Percentiles rank a stretch among this genome's conserved stretches.
phyloP scores from a whole-genome alignment of 2,329 filamentous ascomycete species.

The Beauveria caledonica region DNA sequence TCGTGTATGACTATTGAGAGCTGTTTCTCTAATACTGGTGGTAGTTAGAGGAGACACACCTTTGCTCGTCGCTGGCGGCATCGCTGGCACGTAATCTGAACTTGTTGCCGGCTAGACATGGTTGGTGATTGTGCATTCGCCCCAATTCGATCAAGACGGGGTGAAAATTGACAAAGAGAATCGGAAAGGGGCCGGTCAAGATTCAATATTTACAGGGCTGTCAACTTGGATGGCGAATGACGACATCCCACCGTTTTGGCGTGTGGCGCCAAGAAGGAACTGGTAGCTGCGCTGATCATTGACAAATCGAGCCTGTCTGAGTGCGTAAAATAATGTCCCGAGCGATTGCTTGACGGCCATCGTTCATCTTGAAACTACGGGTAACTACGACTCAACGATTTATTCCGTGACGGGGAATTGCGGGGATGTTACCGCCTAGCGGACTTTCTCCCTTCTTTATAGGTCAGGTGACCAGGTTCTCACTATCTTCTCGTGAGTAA shows the following conservation, averaged over 20 bases:
- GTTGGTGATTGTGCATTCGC: background rate
- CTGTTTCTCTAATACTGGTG: background rate
- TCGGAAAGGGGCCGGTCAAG: background rate
- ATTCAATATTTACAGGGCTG: too few relatives aligned
- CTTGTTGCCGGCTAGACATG: conserved; percentile 1
- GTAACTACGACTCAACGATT: too few relatives aligned
- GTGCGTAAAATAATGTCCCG: too few relatives aligned
- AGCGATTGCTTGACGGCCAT: too few relatives aligned
- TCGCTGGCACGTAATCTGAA: conserved; percentile 10
- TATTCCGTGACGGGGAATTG: too few relatives aligned
- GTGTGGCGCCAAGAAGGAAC: background rate
- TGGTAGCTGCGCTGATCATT: background rate
- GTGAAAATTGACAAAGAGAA: background rate
- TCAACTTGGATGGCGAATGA: background rate
- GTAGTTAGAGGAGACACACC: background rate
- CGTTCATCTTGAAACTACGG: too few relatives aligned
- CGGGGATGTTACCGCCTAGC: too few relatives aligned
- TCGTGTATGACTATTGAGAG: background rate
- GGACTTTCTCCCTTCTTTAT: too few relatives aligned
- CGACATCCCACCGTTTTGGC: background rate
- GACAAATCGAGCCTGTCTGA: background rate
- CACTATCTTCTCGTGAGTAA: too few relatives aligned
- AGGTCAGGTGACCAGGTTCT: too few relatives aligned
- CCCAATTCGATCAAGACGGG: background rate
- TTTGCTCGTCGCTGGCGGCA: conserved; percentile 14